Evolutionary conservation across 1,284 basidiomycete species (phyloP), one percentile per base, ranked within the genome.

Genomic region (Coniferiporia sulphurascens): DNA sequence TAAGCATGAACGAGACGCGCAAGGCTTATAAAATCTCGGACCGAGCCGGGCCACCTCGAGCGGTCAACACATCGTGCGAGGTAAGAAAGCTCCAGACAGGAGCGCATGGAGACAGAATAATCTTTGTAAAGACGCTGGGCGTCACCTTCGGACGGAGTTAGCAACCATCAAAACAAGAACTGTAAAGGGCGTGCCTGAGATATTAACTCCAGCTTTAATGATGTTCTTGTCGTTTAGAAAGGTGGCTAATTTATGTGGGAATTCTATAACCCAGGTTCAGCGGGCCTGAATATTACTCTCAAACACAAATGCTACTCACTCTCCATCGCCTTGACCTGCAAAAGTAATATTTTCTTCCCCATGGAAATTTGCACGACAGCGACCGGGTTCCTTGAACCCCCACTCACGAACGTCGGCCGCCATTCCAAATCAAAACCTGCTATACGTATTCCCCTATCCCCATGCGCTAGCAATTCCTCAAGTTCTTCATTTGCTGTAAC

Each of bases 371-470:
- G 88, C 2, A 91, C 76, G 15, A 91, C 75, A 2, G 89, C 83
- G 32, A 87, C 83, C 13, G 77, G 84, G 65, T 89, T 87, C 69
- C 83, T 79, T 13, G 34, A 27, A n/a, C 48, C 44, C 1, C 36
- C 38, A 65, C 80, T 82, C 48, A 66, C 61, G 64, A 72, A 83
- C 21, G 66, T 80, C 0, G 88, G 88, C 61, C 78, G 80, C 88
- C 88, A 91, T 70, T 91, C 88, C 43, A 88, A 74, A 67, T 91
- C 88, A 62, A 91, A 84, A 41, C 87, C 87, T 54, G 86, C 66
- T n/a, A 62, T 22, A 8, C 51, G 21, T n/a, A n/a, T 32, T n/a
- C 9, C 15, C 4, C 12, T n/a, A 34, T 10, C 15, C 17, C 15
- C 15, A 12, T 19, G 46, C 17, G 3, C 17, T 2, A 48, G 27